Base-by-base conservation (phyloP, 2,329 filamentous ascomycete genomes). In the Fusarium napiforme region DNA sequence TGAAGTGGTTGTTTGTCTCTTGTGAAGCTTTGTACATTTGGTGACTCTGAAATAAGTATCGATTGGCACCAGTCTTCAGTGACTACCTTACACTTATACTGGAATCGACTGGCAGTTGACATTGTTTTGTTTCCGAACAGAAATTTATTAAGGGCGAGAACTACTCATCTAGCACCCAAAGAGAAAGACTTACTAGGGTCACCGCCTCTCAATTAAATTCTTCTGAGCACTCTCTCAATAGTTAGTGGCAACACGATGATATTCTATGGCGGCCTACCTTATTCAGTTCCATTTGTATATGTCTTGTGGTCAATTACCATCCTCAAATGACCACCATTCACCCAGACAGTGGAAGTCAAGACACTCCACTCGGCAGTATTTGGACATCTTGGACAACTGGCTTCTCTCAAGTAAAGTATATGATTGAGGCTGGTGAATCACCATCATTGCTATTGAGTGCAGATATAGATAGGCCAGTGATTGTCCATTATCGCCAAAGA, bases 221-320 rank as follows among this genome's bases (percentile, higher is more conserved):
- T 50, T 50, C 28, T 50, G 16, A 11, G 47, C 5, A 9, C 10
- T 19, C 30, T 32, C 10, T n/a, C 5, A 19, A 23, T 3, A 50
- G 16, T 2, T 3, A 50, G 16, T 2, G 5, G 5, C 30, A 6
- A 23, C 4, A 19, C 12, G 7, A 14, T 23, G 16, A 9, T 8
- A 23, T 12, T 23, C 23, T 23, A 23, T 23, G 23, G 23, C 23
- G 23, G 23, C 23, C 4, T 23, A 23, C 23, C 23, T 23, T 50
- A 8, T 32, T 11, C 5, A 3, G 10, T 16, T 18, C 7, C 9
- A 18, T 18, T 49, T 49, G 14, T 4, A 50, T 18, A 12, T n/a
- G 7, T 32, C 46, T 49, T 32, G 10, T 18, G 28, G 14, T 18
- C 21, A 10, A 15, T 49, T n/a, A 28, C 10, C 21, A n/a, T 21